Conservation (phyloP, 1,139 yeast species). For the Debaryomyces psychrophilus region DNA sequence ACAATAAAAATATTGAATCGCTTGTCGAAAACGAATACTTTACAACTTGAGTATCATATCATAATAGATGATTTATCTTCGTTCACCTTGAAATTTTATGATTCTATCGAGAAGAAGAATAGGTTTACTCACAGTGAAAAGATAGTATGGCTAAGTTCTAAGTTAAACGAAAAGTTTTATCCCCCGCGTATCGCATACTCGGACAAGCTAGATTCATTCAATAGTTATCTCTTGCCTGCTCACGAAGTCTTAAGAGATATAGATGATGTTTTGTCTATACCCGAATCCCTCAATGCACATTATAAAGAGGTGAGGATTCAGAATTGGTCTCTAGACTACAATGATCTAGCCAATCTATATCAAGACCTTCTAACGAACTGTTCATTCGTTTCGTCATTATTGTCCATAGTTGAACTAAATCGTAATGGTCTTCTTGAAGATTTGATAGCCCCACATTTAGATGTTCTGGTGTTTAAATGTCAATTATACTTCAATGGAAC, state of each 20-base stretch:
- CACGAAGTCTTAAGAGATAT: neutral
- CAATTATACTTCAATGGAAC: slow-evolving; percentile 60
- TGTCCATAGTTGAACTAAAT: slow-evolving; percentile 39
- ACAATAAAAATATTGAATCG: slow-evolving; percentile 31
- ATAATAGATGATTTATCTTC: slow-evolving; percentile 21
- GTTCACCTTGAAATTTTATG: slow-evolving; percentile 27
- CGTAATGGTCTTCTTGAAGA: slow-evolving; percentile 18
- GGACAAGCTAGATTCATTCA: slow-evolving; percentile 18
- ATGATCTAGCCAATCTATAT: slow-evolving; percentile 32
- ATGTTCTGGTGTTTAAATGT: slow-evolving; percentile 39
- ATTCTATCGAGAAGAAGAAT: slow-evolving; percentile 13
- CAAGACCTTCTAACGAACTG: slow-evolving; percentile 73
- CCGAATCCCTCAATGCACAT: slow-evolving; percentile 20
- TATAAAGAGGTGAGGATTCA: slow-evolving; percentile 18
- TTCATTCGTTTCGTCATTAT: slow-evolving; percentile 70
- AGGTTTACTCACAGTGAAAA: slow-evolving; percentile 24
- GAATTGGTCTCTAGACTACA: slow-evolving; percentile 23
- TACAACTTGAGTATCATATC: slow-evolving; percentile 3
- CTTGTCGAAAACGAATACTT: slow-evolving; percentile 17
- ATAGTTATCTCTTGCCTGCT: neutral
- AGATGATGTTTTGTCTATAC: slow-evolving; percentile 18
- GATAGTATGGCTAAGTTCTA: slow-evolving; percentile 51
- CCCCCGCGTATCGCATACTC: slow-evolving; percentile 40
- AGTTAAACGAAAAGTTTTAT: slow-evolving; percentile 27
- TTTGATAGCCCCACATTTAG: slow-evolving; percentile 31